phyloP scores from a whole-genome alignment of 2,329 filamentous ascomycete species.

The Alternaria brassicae region DNA sequence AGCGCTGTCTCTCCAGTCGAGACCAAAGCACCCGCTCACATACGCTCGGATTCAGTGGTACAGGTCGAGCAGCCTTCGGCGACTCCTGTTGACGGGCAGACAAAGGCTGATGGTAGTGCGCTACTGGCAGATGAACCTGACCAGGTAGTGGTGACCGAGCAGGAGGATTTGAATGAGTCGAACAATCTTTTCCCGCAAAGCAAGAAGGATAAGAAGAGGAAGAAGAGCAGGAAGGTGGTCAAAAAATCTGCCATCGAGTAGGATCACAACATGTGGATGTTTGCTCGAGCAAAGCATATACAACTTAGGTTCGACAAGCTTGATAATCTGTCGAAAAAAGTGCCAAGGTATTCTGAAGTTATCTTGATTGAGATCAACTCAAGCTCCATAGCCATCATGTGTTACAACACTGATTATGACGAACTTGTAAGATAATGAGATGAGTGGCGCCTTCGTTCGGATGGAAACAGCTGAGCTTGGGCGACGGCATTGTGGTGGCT shows the following conservation, averaged over 20 bases:
- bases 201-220: not conserved
- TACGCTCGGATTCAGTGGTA: slow-evolving; percentile 25
- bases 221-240: not conserved
- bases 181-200: not conserved
- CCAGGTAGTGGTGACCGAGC: not conserved
- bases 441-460: not conserved
- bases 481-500: no score
- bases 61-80: slow-evolving; percentile 10
- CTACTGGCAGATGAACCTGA: not conserved
- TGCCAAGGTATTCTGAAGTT: not conserved
- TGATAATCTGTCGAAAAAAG: not conserved
- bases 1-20: not conserved
- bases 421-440: no score
- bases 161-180: not conserved
- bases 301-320: not conserved
- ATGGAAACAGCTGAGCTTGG: not conserved
- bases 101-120: not conserved
- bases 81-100: not conserved
- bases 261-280: no score
- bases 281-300: not conserved
- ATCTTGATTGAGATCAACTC: not conserved
- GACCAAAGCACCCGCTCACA: slow-evolving; percentile 1
- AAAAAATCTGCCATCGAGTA: not conserved
- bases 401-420: no score
- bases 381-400: not conserved